Conservation (phyloP, 75 land plant genomes). For the Ceratopteris richardii region DNA sequence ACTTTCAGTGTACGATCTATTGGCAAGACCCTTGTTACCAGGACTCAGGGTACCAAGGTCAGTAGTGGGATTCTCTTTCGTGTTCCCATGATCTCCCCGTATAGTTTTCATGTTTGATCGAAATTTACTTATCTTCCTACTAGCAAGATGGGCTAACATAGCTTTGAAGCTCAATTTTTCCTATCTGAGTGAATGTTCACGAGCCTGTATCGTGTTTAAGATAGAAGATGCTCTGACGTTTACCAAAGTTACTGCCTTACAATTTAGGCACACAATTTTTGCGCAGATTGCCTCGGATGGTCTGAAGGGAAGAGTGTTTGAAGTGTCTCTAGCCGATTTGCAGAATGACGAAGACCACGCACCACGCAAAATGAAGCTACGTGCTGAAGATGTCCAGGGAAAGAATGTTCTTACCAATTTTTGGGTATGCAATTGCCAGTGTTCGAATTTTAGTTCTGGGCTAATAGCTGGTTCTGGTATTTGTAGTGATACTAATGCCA, state of each 20-base stretch:
- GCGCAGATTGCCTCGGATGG: conserved; percentile 88
- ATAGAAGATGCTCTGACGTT: too few relatives aligned
- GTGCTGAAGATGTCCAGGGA: conserved; percentile 93
- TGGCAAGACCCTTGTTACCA: conserved; percentile 84
- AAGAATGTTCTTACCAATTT: conserved; percentile 90
- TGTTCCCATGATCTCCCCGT: not conserved
- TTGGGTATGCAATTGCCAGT: conserved; percentile 39
- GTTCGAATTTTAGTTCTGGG: not conserved
- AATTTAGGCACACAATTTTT: too few relatives aligned
- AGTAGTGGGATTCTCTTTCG: not conserved
- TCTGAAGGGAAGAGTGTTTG: conserved; percentile 80
- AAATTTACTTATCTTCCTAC: too few relatives aligned
- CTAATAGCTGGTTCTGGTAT: not conserved
- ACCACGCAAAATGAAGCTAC: conserved; percentile 65
- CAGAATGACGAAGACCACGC: conserved; percentile 76
- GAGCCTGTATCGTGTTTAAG: too few relatives aligned
- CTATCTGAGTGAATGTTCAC: too few relatives aligned
- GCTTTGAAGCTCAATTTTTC: too few relatives aligned
- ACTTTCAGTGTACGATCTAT: conserved; percentile 42
- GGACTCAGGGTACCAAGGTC: conserved; percentile 96
- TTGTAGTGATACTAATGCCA: not conserved
- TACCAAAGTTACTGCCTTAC: too few relatives aligned
- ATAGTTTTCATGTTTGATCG: not conserved
- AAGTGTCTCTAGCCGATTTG: conserved; percentile 70
- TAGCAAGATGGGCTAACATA: too few relatives aligned